phyloP scores from a whole-genome alignment of 2,329 filamentous ascomycete species.

The Apiospora marii region DNA sequence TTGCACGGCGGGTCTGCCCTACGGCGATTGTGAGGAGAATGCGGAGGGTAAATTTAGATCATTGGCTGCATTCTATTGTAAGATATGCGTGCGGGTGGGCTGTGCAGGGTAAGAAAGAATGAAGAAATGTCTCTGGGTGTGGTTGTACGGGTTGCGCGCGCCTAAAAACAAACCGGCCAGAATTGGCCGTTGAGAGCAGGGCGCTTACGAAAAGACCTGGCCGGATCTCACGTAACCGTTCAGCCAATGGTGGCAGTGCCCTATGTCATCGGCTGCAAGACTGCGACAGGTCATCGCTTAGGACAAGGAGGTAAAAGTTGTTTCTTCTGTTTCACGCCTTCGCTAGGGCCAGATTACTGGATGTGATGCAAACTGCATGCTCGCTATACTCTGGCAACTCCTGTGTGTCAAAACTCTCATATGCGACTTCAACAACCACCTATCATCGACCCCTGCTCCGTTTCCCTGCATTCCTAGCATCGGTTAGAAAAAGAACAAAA shows the following conservation, averaged over 20 bases:
- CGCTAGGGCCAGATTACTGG: slow-evolving; percentile 25
- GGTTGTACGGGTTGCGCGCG: slow-evolving; percentile 27
- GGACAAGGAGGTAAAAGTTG: not conserved
- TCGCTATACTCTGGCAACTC: not conserved
- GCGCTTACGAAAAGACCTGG: slow-evolving; percentile 17
- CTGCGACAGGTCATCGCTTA: slow-evolving; percentile 7
- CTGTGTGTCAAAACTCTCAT: slow-evolving; percentile 13
- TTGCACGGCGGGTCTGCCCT: not conserved
- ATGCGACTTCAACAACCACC: not conserved
- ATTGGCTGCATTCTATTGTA: slow-evolving; percentile 20
- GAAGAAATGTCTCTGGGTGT: not conserved
- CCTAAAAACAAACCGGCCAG: slow-evolving; percentile 22
- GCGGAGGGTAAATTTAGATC: slow-evolving; percentile 18
- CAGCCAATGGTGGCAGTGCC: slow-evolving; percentile 29
- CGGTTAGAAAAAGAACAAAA: not conserved
- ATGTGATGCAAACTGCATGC: slow-evolving; percentile 17
- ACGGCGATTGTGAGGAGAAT: not conserved
- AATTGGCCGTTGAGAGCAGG: not conserved
- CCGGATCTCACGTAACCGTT: slow-evolving; percentile 24
- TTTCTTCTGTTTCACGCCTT: slow-evolving; percentile 21
- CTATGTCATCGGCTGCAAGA: not conserved
- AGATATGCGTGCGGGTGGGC: slow-evolving; percentile 13
- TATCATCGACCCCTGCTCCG: not conserved
- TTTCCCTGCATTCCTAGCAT: not conserved
- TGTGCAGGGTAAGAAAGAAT: slow-evolving; percentile 5